phyloP scores from a whole-genome alignment of 306 rosid genomes.

The Castanea crenata region DNA sequence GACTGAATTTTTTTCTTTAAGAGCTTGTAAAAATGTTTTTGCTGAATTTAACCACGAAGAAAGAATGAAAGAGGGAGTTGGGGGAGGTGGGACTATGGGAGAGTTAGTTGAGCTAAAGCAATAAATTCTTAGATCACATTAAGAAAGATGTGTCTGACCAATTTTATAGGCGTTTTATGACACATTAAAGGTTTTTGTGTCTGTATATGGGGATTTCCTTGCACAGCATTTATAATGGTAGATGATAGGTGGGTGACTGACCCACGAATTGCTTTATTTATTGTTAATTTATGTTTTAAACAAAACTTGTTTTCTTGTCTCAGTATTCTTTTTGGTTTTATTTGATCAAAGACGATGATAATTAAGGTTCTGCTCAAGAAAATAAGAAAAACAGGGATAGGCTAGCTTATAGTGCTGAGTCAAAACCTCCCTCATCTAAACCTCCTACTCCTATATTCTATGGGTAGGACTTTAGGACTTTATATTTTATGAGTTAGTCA shows the following conservation, averaged over 20 bases:
- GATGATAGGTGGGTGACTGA: conserved; percentile 42
- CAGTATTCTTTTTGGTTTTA: not conserved
- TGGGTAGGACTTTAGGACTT: too few relatives aligned
- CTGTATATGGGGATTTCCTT: conserved; percentile 7
- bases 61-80: conserved; percentile 2
- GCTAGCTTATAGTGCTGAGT: too few relatives aligned
- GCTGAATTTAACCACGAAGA: conserved; percentile 9
- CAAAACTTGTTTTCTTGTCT: not conserved
- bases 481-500: too few relatives aligned
- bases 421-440: too few relatives aligned
- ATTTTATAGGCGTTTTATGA: conserved; percentile 34
- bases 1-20: not conserved
- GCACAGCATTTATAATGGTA: conserved; percentile 39
- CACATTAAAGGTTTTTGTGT: not conserved
- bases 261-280: not conserved
- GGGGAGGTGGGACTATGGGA: conserved; percentile 18
- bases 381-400: too few relatives aligned
- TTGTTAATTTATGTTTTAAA: not conserved
- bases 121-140: conserved; percentile 36
- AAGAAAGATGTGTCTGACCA: conserved; percentile 6
- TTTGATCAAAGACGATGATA: not conserved
- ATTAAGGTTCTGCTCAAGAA: too few relatives aligned
- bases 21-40: not conserved
- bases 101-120: conserved; percentile 52
- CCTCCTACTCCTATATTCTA: too few relatives aligned